Conservation (phyloP, 129 eudicot species). For the Artemisia argyi region DNA sequence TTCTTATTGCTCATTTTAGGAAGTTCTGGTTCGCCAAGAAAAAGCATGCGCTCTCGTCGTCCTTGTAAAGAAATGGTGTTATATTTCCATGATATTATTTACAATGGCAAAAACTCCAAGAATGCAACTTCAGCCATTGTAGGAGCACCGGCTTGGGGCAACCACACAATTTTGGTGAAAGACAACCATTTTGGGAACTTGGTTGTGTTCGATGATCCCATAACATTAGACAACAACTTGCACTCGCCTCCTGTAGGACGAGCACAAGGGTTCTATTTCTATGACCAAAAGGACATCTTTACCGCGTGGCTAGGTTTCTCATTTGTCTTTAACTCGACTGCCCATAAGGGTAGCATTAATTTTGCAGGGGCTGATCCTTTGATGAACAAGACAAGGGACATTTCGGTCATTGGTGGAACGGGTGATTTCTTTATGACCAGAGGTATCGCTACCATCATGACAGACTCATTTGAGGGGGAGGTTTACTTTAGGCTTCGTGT, state of each 20-base stretch:
- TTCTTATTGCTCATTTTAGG: conserved; percentile 38
- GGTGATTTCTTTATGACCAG: conserved; percentile 84
- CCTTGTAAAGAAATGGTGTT: conserved; percentile 60
- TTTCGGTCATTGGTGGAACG: conserved; percentile 78
- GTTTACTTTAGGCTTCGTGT: conserved; percentile 70
- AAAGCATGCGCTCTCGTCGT: conserved; percentile 25
- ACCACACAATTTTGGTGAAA: conserved; percentile 41
- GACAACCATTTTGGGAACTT: conserved; percentile 59
- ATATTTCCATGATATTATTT: conserved; percentile 67
- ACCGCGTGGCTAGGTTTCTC: conserved; percentile 70
- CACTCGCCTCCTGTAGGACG: conserved; percentile 69
- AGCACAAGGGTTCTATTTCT: conserved; percentile 69
- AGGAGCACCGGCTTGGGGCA: conserved; percentile 68
- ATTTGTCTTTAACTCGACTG: conserved; percentile 61
- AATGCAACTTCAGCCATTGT: conserved; percentile 74
- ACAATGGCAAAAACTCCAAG: conserved; percentile 48
- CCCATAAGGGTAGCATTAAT: conserved; percentile 56
- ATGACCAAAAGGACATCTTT: conserved; percentile 50
- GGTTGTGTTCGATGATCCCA: conserved; percentile 75
- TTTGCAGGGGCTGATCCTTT: conserved; percentile 79
- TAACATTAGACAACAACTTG: conserved; percentile 63
- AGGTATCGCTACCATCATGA: conserved; percentile 69
- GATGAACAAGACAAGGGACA: conserved; percentile 76
- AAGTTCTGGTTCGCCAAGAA: conserved; percentile 28
- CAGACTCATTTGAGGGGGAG: conserved; percentile 71